Evolutionary conservation across 164 flowering plant species (phyloP).

Genomic region (Nymphaea thermarum): DNA sequence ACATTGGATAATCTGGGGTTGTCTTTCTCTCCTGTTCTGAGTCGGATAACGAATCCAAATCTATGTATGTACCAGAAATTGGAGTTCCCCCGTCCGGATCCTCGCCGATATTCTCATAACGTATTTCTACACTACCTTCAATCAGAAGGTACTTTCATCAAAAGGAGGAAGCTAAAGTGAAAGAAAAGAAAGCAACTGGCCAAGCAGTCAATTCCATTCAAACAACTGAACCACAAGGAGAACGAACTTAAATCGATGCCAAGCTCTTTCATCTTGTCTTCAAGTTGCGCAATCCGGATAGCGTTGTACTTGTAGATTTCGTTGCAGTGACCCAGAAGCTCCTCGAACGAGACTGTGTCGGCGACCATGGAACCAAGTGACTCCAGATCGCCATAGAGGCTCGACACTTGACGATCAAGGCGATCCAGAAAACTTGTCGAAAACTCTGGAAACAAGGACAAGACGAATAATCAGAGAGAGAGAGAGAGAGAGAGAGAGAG

Average conservation of each 20-base stretch:
- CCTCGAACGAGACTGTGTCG: conserved; percentile 80
- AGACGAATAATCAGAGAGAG: neutral
- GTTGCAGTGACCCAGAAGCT: conserved; percentile 73
- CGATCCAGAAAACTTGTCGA: conserved; percentile 59
- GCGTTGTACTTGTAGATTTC: conserved; percentile 62
- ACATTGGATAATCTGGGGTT: too few relatives aligned
- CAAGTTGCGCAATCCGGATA: conserved; percentile 25
- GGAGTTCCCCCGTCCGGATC: too few relatives aligned
- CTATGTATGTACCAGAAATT: too few relatives aligned
- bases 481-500: neutral
- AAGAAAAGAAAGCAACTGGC: neutral
- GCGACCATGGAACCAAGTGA: conserved; percentile 72
- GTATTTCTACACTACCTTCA: too few relatives aligned
- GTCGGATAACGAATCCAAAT: too few relatives aligned
- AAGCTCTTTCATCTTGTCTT: conserved; percentile 33
- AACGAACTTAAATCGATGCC: conserved; percentile 37
- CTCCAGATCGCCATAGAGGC: conserved; percentile 43
- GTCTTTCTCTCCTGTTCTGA: too few relatives aligned
- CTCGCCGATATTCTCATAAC: too few relatives aligned
- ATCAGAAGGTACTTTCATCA: neutral
- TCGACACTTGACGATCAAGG: conserved; percentile 45
- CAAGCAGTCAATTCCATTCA: neutral
- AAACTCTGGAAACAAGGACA: conserved; percentile 30
- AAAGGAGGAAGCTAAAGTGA: neutral
- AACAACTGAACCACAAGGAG: neutral